These are phyloP conservation scores for Penicillium paradoxum DNA, from an alignment of 495 filamentous ascomycete genomes.

Conservation along the genomic window DNA sequence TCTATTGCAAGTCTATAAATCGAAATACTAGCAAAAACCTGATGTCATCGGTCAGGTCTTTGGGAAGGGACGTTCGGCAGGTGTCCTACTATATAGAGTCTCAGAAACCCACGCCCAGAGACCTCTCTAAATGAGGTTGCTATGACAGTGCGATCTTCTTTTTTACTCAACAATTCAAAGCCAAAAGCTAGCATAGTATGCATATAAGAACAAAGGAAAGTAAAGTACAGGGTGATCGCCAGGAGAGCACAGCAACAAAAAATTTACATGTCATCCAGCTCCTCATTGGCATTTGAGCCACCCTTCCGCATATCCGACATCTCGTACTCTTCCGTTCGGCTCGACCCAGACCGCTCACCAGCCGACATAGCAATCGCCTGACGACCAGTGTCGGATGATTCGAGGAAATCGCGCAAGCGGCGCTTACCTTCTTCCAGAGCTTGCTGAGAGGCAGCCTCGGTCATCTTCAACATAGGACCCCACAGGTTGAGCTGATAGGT, in stretches of 20 bases:
- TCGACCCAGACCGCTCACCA: slow-evolving; percentile 18
- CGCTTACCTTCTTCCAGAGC: slow-evolving; percentile 86
- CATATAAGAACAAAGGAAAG: slow-evolving; percentile 4
- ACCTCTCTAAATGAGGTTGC: background rate
- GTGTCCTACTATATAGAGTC: too few species aligned
- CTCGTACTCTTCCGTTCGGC: slow-evolving; percentile 38
- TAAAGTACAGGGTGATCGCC: slow-evolving; percentile 31
- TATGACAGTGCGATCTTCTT: background rate
- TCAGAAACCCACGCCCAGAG: too few species aligned
- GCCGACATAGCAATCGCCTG: slow-evolving; percentile 71
- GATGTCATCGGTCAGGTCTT: too few species aligned
- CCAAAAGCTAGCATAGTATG: background rate
- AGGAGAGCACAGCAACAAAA: slow-evolving; percentile 38
- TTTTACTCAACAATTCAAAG: background rate
- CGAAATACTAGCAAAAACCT: too few species aligned
- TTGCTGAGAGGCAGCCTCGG: slow-evolving; percentile 79
- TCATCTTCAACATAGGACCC: slow-evolving; percentile 93
- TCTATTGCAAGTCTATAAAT: too few species aligned
- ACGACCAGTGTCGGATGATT: slow-evolving; percentile 70
- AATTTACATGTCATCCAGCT: slow-evolving; percentile 41
- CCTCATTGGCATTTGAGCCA: slow-evolving; percentile 27
- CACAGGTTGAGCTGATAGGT: slow-evolving; percentile 91
- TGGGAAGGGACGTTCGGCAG: too few species aligned
- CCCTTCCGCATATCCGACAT: slow-evolving; percentile 41
- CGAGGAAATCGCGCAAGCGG: slow-evolving; percentile 79